Evolutionary conservation across 371 early-diverging fungal genomes (phyloP), one percentile per base, ranked within the genome.

Genomic region (Apophysomyces trapeziformis): DNA sequence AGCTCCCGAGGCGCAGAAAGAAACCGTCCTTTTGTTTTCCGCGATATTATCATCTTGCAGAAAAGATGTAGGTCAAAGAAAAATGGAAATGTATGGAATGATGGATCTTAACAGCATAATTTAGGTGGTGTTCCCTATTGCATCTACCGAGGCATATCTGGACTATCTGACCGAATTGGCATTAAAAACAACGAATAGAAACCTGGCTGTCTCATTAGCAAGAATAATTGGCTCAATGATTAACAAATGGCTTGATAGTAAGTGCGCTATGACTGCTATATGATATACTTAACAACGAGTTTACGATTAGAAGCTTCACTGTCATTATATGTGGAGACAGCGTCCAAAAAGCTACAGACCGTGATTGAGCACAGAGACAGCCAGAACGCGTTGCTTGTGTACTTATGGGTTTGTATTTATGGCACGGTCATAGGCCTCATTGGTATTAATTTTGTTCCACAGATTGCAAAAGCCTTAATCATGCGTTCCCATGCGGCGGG

Each of bases 381-480:
- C 13, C 60, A 63, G 4, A 67, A 71, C 47, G 78, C 79, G 4
- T 59, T 82, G 43, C 59, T 61, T 14, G 66, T 82, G 21, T 79
- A 82, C 59, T 59, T 79, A 35, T 82, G 82, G 82, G 78, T 77
- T 63, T 46, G 64, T 21, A 7, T 38, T 14, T 36, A 32, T 36
- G 44, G 47, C 47, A 43, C 11, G 21, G 36, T 14, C 4, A n/a
- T 35, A 43, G 16, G 56, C 21, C 21, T 50, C 21, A 18, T 7
- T 50, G 13, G 16, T 50, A 50, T 11, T 50, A 21, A 45, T 35
- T 13, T 63, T 5, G 32, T 18, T 61, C 4, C 32, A 60, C 81
- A 88, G 92, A 77, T 88, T 14, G 78, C 89, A 21, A 89, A 89
- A 67, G 90, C 90, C 0, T 72, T 92, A 64, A 77, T 90, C 21